Conservation (phyloP, 2,329 filamentous ascomycete genomes). For the Ascocoryne sarcoides region DNA sequence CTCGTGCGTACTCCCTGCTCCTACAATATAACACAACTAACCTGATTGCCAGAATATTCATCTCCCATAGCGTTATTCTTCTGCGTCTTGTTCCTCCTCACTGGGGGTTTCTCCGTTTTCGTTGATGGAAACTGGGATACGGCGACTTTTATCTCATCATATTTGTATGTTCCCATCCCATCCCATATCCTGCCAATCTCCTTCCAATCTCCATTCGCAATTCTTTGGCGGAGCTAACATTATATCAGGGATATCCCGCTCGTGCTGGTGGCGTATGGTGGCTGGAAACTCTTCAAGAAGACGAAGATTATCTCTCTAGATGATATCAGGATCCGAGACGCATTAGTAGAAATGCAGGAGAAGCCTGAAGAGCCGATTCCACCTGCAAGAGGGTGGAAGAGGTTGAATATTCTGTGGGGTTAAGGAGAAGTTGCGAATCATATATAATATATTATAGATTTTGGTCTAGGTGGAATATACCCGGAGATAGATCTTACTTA, state of each 20-base stretch:
- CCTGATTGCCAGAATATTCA: too few species aligned
- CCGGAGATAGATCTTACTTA: too few species aligned
- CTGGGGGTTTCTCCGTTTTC: slow-evolving; percentile 58
- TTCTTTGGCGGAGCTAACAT: slow-evolving; percentile 7
- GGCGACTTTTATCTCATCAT: slow-evolving; percentile 50
- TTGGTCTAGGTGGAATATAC: too few species aligned
- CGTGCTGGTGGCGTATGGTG: slow-evolving; percentile 34
- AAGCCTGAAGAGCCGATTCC: slow-evolving; percentile 30
- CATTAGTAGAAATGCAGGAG: slow-evolving; percentile 28
- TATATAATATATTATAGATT: too few species aligned
- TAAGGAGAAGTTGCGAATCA: neutral
- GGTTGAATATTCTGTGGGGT: slow-evolving; percentile 25
- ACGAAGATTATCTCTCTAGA: slow-evolving; percentile 34
- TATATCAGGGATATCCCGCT: slow-evolving; percentile 32
- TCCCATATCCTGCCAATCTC: neutral
- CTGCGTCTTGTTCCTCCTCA: slow-evolving; percentile 57
- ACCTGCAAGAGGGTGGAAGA: slow-evolving; percentile 20
- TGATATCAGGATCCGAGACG: slow-evolving; percentile 32
- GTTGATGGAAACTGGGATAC: slow-evolving; percentile 50
- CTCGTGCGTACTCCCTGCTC: slow-evolving; percentile 35
- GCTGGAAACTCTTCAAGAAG: slow-evolving; percentile 46
- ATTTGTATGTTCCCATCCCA: slow-evolving; percentile 40
- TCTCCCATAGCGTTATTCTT: slow-evolving; percentile 53
- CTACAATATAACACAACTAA: slow-evolving; percentile 27
- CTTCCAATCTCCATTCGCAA: too few species aligned